Evolutionary conservation across 129 eudicot genomes (phyloP), one percentile per base, ranked within the genome.

Genomic region (Flaveria bidentis): DNA sequence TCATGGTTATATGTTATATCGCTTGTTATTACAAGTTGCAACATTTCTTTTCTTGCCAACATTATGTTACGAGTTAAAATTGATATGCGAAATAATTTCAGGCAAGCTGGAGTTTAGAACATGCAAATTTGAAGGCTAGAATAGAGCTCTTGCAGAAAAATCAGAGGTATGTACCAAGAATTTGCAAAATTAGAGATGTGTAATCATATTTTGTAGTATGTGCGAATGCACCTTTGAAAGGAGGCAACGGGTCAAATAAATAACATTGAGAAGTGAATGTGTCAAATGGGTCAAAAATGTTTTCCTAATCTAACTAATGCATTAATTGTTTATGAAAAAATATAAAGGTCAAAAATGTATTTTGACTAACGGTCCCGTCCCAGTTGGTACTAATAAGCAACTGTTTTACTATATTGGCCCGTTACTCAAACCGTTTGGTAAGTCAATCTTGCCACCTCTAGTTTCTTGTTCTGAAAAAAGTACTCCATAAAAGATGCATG

Each of bases 121-220:
- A 73, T 81, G 89, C 90, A 46, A 92, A 92, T 61, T 89, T 87
- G 26, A 86, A 87, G 86, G 89, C 91, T 17, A 92, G 92, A 78
- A 81, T 92, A 65, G 93, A 92, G 81, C 75, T 86, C 73, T 82
- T 92, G 82, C 86, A 89, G 72, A 92, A 80, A 83, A 87, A 78
- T 51, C 86, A 86, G 42, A 89, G 85, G 97, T 92, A 81, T 12
- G 22, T 11, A 71, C 39, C 4, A 2, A 39, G 11, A 25, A 25
- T 5, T 0, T 5, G 1, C 11, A 5, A 5, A 13, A 61, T 13
- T 56, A 20, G 10, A 56, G 30, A 15, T 56, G 63, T 20, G 20
- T 56, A 53, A 45, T 45, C 50, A 45, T 45, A 45, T 2, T 49
- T 14, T 49, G n/a, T 12, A 14, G 53, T 49, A 14, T 49, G 53